Evolutionary conservation across 176 grass and related monocot species (phyloP).

Genomic region (Rhynchospora breviuscula): DNA sequence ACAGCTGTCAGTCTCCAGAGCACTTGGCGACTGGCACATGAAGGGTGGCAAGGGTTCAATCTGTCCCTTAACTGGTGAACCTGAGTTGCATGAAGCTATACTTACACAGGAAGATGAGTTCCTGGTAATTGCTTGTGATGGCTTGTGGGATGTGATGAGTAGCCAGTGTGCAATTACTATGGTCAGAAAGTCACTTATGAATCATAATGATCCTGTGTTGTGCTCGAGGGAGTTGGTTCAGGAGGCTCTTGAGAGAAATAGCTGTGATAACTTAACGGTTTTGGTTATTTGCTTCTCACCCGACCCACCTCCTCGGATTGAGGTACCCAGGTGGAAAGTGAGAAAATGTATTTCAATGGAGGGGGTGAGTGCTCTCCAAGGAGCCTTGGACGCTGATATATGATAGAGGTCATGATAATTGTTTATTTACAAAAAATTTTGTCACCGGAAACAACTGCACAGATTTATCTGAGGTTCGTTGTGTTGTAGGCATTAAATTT

Average conservation of each 20-base stretch:
- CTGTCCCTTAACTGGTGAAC: conserved; percentile 66
- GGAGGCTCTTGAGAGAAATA: conserved; percentile 66
- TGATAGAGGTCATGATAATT: conserved; percentile 31
- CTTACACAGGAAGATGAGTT: conserved; percentile 90
- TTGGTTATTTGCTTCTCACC: conserved; percentile 75
- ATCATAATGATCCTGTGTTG: conserved; percentile 62
- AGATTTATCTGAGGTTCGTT: conserved; percentile 11
- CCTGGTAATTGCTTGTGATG: conserved; percentile 83
- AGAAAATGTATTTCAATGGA: conserved; percentile 93
- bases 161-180: conserved; percentile 81
- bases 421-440: neutral
- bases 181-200: conserved; percentile 71
- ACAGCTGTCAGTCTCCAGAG: conserved; percentile 81
- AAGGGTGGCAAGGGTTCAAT: conserved; percentile 70
- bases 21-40: conserved; percentile 90
- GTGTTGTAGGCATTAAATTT: conserved; percentile 13
- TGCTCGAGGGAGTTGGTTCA: conserved; percentile 70
- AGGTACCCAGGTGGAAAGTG: conserved; percentile 64
- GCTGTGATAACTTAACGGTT: conserved; percentile 73
- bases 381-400: conserved; percentile 66
- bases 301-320: conserved; percentile 73
- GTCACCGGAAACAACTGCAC: neutral
- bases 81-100: conserved; percentile 63
- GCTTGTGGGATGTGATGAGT: conserved; percentile 99
- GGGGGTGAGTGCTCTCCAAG: conserved; percentile 61